Conservation (phyloP, 768 basidiomycete species). For the Auricularia auricula-judae region DNA sequence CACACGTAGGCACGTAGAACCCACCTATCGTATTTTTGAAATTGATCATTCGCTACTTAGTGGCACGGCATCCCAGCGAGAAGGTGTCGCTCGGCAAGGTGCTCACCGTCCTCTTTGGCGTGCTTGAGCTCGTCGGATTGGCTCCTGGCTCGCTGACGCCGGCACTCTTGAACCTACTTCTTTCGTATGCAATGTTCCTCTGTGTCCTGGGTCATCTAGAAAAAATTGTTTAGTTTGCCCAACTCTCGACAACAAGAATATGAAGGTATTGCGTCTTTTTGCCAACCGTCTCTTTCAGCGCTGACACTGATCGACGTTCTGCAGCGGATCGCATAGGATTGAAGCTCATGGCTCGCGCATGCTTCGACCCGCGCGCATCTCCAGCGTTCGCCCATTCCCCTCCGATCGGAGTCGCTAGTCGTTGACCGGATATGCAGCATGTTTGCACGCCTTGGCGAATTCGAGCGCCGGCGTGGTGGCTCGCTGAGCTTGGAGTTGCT, state of each 20-base stretch:
- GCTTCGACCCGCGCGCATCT: slow-evolving; percentile 72
- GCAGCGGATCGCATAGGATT: slow-evolving; percentile 82
- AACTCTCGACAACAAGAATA: slow-evolving; percentile 74
- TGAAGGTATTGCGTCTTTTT: slow-evolving; percentile 42
- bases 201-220: too few species aligned
- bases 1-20: slow-evolving; percentile 47
- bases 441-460: slow-evolving; percentile 52
- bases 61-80: slow-evolving; percentile 49
- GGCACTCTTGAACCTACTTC: slow-evolving; percentile 36
- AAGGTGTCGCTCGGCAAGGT: slow-evolving; percentile 32
- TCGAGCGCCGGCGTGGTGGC: slow-evolving; percentile 33
- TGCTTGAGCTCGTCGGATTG: slow-evolving; percentile 39
- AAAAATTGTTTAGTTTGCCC: slow-evolving; percentile 33
- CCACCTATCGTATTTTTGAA: not conserved
- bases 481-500: slow-evolving; percentile 44
- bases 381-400: slow-evolving; percentile 42
- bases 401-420: not conserved
- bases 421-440: slow-evolving; percentile 35
- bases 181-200: too few species aligned
- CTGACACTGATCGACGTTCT: not conserved
- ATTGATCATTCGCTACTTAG: slow-evolving; percentile 21
- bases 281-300: not conserved
- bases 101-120: slow-evolving; percentile 26
- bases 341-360: slow-evolving; percentile 68
- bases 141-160: slow-evolving; percentile 43